Evolutionary conservation across 176 grass and related monocot species (phyloP).

Genomic region (Pontederia crassipes): DNA sequence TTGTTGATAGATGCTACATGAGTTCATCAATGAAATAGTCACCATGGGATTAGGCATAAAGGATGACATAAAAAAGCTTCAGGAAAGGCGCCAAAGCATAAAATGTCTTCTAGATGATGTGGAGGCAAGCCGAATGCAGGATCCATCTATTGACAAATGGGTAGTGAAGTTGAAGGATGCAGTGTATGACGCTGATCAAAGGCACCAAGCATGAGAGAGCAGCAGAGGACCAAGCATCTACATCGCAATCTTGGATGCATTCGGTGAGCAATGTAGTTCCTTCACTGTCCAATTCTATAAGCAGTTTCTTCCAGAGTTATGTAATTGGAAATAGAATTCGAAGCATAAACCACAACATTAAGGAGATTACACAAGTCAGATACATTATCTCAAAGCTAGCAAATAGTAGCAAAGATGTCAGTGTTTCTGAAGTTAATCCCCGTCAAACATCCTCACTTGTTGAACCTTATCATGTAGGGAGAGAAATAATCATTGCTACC

Average conservation of each 20-base stretch:
- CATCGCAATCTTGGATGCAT: slow-evolving; percentile 16
- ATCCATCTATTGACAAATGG: slow-evolving; percentile 25
- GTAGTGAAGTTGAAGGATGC: slow-evolving; percentile 53
- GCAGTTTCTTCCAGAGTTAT: slow-evolving; percentile 21
- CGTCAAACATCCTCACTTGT: slow-evolving; percentile 14
- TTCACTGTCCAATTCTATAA: slow-evolving; percentile 31
- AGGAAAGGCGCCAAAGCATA: slow-evolving; percentile 31
- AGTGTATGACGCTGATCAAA: slow-evolving; percentile 59
- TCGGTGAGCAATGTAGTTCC: neutral
- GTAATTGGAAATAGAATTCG: slow-evolving; percentile 47
- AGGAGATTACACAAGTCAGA: slow-evolving; percentile 42
- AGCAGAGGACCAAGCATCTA: no score
- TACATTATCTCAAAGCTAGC: neutral
- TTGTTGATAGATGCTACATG: slow-evolving; percentile 34
- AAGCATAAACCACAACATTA: slow-evolving; percentile 38
- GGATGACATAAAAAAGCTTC: slow-evolving; percentile 44
- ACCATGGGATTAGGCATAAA: slow-evolving; percentile 33
- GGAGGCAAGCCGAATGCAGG: slow-evolving; percentile 18
- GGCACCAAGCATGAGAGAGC: slow-evolving; percentile 15
- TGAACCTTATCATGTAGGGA: slow-evolving; percentile 21
- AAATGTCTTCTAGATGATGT: slow-evolving; percentile 30
- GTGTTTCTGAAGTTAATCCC: neutral
- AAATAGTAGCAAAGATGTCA: neutral
- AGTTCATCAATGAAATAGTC: slow-evolving; percentile 29
- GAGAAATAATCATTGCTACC: slow-evolving; percentile 30